These are phyloP conservation scores for Xylariaceae sp. DNA, from an alignment of 2,329 filamentous ascomycete genomes.

Conservation along the genomic window DNA sequence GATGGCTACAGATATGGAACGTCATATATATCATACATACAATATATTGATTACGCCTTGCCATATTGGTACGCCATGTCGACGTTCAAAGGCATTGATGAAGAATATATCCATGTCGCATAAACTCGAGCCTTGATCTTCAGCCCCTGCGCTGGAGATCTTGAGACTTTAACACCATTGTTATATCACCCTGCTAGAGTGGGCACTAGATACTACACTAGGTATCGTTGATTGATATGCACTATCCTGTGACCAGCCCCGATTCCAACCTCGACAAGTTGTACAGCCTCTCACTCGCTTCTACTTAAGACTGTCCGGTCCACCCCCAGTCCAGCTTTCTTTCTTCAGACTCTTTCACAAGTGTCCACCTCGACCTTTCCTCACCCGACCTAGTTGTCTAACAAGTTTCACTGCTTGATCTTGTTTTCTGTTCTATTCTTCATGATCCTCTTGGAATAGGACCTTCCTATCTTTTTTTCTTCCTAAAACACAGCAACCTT, in stretches of 20 bases:
- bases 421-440: slow-evolving; percentile 22
- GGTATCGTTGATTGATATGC: slow-evolving; percentile 19
- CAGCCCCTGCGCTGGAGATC: slow-evolving; percentile 21
- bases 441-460: slow-evolving; percentile 28
- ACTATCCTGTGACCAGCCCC: slow-evolving; percentile 28
- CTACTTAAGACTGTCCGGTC: slow-evolving; percentile 24
- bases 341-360: slow-evolving; percentile 28
- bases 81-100: neutral
- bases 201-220: slow-evolving; percentile 22
- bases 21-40: neutral
- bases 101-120: slow-evolving; percentile 14
- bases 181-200: slow-evolving; percentile 27
- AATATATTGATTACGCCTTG: neutral
- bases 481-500: slow-evolving; percentile 28
- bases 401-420: slow-evolving; percentile 21
- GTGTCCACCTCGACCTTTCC: slow-evolving; percentile 26
- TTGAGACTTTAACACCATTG: slow-evolving; percentile 23
- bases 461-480: slow-evolving; percentile 39
- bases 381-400: slow-evolving; percentile 19
- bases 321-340: slow-evolving; percentile 15
- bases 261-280: slow-evolving; percentile 10
- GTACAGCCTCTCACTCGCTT: slow-evolving; percentile 16
- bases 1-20: neutral
- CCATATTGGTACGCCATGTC: neutral
- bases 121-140: slow-evolving; percentile 19